phyloP scores from a whole-genome alignment of 2,329 filamentous ascomycete species.

The Podosphaera aphanis region DNA sequence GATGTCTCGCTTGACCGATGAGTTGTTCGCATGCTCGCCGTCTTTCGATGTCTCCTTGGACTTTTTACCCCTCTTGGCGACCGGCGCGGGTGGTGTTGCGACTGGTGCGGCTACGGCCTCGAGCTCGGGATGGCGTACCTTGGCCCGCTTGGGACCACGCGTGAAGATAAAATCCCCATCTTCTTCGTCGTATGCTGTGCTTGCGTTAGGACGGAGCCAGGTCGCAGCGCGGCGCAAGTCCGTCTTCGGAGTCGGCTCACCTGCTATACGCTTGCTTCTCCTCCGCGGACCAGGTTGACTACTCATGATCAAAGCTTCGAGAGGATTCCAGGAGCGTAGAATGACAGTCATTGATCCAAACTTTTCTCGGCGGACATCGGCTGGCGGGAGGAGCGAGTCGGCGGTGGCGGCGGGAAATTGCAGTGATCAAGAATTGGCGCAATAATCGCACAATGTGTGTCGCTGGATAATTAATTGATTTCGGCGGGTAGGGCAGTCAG shows the following conservation, averaged over 20 bases:
- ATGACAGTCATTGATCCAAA: constrained; percentile 43
- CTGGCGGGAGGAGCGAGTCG: constrained; percentile 4
- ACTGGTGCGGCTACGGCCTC: constrained; percentile 21
- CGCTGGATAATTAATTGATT: not conserved
- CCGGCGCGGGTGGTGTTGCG: constrained; percentile 13
- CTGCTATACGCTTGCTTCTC: constrained; percentile 37
- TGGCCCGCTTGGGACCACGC: constrained; percentile 40
- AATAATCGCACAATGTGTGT: not conserved
- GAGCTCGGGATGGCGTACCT: constrained; percentile 25
- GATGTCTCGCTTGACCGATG: constrained; percentile 20
- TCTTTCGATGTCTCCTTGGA: constrained; percentile 17
- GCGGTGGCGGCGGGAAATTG: constrained; percentile 3
- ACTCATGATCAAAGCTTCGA: constrained; percentile 48
- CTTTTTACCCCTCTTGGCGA: constrained; percentile 16
- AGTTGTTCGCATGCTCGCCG: constrained; percentile 14
- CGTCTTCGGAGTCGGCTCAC: constrained; percentile 21
- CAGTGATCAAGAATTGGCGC: constrained; percentile 1
- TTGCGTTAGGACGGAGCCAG: not conserved
- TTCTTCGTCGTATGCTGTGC: constrained; percentile 41
- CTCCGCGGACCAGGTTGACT: constrained; percentile 32
- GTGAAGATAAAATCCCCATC: constrained; percentile 60
- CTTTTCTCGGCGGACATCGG: constrained; percentile 12
- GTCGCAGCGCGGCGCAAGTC: constrained; percentile 1
- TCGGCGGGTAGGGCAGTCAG: constrained; percentile 4
- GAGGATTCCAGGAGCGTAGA: constrained; percentile 37